Percentiles rank a stretch among this genome's conserved stretches.
These are phyloP conservation scores for Kwoniella europaea DNA, from an alignment of 768 basidiomycete species.

Conservation along the genomic window DNA sequence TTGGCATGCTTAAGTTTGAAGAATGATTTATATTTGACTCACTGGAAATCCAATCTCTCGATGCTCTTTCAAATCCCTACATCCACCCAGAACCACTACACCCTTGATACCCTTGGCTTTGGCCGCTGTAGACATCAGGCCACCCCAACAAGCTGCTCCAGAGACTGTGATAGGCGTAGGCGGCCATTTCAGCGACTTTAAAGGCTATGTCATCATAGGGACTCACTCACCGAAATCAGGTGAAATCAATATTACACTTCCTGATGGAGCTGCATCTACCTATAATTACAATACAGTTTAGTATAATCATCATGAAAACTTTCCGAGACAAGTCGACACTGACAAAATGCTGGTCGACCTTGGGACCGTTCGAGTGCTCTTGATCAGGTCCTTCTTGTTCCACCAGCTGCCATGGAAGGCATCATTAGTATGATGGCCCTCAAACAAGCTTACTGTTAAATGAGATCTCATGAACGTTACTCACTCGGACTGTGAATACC, in stretches of 20 bases:
- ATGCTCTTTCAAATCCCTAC: constrained; percentile 82
- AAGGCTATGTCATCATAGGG: no score
- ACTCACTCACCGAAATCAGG: constrained; percentile 68
- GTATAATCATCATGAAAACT: no score
- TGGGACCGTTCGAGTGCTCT: constrained; percentile 60
- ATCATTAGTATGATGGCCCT: no score
- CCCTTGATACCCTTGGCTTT: constrained; percentile 71
- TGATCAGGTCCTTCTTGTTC: constrained; percentile 6
- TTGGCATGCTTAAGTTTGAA: not conserved
- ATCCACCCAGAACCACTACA: constrained; percentile 72
- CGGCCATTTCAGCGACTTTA: not conserved
- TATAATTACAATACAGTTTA: constrained; percentile 6
- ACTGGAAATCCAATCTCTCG: constrained; percentile 71
- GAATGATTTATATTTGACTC: constrained; percentile 3
- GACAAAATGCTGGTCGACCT: constrained; percentile 75
- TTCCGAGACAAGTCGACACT: constrained; percentile 1
- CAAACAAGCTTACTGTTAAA: no score
- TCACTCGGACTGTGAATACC: constrained; percentile 77
- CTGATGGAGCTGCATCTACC: constrained; percentile 69
- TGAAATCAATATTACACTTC: constrained; percentile 73
- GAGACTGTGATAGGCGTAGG: constrained; percentile 1
- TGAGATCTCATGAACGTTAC: not conserved
- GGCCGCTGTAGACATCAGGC: constrained; percentile 84
- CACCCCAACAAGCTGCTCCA: constrained; percentile 81
- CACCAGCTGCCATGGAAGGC: not conserved